A percentile compares a stretch with the other conserved stretches of the same genome.
Conservation (phyloP, 2,329 filamentous ascomycete species). For the Aspergillus luchuensis region DNA sequence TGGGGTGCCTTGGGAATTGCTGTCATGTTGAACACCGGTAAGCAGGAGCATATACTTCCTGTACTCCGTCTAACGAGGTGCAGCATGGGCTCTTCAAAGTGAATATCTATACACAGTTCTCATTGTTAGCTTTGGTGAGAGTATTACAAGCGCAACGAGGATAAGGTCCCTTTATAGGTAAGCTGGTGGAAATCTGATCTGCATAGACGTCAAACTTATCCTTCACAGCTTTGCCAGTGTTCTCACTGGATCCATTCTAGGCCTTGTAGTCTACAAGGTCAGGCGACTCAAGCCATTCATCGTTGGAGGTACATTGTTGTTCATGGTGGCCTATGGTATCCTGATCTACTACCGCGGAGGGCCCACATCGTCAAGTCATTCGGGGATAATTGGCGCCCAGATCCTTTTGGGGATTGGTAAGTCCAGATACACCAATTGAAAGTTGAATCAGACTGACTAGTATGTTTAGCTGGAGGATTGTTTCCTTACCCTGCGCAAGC, state of each 20-base stretch:
- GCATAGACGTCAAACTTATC: neutral
- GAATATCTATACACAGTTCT: slow-evolving; percentile 67
- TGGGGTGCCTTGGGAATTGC: slow-evolving; percentile 65
- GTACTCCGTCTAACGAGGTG: slow-evolving; percentile 8
- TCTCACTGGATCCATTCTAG: slow-evolving; percentile 59
- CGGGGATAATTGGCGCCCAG: slow-evolving; percentile 64
- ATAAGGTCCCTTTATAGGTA: slow-evolving; percentile 60
- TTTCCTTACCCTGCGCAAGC: slow-evolving; percentile 58
- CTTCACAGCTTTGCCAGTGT: slow-evolving; percentile 53
- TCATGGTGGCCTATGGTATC: slow-evolving; percentile 66
- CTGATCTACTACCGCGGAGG: slow-evolving; percentile 65
- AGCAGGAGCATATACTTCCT: slow-evolving; percentile 27
- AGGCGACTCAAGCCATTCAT: slow-evolving; percentile 67
- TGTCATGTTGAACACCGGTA: slow-evolving; percentile 32
- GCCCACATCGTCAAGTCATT: slow-evolving; percentile 44
- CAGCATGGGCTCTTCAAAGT: slow-evolving; percentile 62
- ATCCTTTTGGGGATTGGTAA: slow-evolving; percentile 61
- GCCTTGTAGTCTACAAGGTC: slow-evolving; percentile 59
- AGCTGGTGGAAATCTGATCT: neutral
- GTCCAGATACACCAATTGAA: neutral
- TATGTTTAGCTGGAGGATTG: slow-evolving; percentile 55
- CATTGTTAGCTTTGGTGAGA: slow-evolving; percentile 63
- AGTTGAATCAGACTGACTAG: neutral
- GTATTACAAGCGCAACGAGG: slow-evolving; percentile 58
- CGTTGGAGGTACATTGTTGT: slow-evolving; percentile 60